phyloP scores from a whole-genome alignment of 257 asterid genomes.

The Gentiana straminea region DNA sequence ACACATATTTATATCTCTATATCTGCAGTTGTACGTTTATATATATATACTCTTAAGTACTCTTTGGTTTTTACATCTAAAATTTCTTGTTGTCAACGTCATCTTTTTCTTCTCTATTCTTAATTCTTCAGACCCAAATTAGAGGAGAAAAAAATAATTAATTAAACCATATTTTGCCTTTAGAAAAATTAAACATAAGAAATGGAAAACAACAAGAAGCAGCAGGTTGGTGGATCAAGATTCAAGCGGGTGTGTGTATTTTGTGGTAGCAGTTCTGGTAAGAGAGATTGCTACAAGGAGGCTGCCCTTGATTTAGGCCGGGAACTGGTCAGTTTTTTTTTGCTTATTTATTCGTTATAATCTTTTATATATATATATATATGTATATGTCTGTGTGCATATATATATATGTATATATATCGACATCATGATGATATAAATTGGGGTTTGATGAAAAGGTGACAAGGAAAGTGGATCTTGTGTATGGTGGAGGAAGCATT shows the following conservation, averaged over 20 bases:
- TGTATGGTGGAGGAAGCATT: conserved; percentile 72
- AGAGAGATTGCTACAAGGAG: conserved; percentile 49
- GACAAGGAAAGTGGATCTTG: conserved; percentile 48
- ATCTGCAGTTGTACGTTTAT: too few relatives aligned
- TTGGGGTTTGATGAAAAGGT: conserved; percentile 36
- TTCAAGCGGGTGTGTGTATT: conserved; percentile 56
- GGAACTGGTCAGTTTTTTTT: conserved; percentile 37
- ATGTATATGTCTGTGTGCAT: too few relatives aligned
- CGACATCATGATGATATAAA: background rate
- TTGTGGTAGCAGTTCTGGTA: conserved; percentile 71
- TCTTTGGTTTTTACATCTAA: background rate
- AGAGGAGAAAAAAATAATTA: too few relatives aligned
- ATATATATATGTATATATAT: background rate
- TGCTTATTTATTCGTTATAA: background rate
- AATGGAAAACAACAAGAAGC: background rate
- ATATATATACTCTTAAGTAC: too few relatives aligned
- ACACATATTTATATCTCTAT: too few relatives aligned
- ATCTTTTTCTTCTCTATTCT: conserved; percentile 5
- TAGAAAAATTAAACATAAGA: background rate
- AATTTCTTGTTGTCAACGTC: background rate
- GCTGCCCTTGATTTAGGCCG: conserved; percentile 59
- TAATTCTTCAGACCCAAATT: background rate
- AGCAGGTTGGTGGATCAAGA: conserved; percentile 24
- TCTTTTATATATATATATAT: too few relatives aligned
- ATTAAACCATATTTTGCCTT: background rate